Evolutionary conservation across 106 monocot genomes (phyloP).

Genomic region (Narthecium ossifragum): DNA sequence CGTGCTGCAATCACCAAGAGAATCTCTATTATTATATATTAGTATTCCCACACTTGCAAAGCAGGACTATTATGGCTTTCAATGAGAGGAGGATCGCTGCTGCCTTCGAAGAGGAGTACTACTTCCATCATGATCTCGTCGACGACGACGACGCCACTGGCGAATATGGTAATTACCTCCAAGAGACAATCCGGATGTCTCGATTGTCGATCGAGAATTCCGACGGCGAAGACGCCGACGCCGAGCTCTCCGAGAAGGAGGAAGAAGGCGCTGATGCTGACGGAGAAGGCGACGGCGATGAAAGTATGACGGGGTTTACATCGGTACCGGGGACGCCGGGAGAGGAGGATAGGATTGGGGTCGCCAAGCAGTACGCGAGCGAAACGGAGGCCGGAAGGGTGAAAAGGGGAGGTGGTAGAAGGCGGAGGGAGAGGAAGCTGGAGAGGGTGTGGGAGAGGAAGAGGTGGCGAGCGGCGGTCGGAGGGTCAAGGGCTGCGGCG

Average conservation of each 20-base stretch:
- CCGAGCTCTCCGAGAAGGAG: slow-evolving; percentile 7
- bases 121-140: neutral
- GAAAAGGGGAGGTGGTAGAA: neutral
- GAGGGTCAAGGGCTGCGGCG: neutral
- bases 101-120: neutral
- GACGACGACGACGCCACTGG: neutral
- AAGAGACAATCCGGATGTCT: slow-evolving; percentile 1
- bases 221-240: slow-evolving; percentile 20
- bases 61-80: no score
- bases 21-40: no score
- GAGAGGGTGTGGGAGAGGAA: slow-evolving; percentile 3
- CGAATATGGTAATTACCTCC: neutral
- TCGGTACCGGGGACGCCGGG: slow-evolving; percentile 23
- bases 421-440: slow-evolving; percentile 1
- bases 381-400: slow-evolving; percentile 8
- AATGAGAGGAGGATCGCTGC: no score
- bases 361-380: slow-evolving; percentile 15
- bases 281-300: neutral
- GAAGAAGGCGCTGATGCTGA: neutral
- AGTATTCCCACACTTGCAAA: no score
- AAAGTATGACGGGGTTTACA: neutral
- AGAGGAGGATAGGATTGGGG: neutral
- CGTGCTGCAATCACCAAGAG: no score
- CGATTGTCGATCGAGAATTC: slow-evolving; percentile 18
- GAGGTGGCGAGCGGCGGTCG: neutral